Evolutionary conservation across 2,329 filamentous ascomycete genomes (phyloP), one percentile per base, ranked within the genome.

Genomic region (Aspergillus phoenicis): DNA sequence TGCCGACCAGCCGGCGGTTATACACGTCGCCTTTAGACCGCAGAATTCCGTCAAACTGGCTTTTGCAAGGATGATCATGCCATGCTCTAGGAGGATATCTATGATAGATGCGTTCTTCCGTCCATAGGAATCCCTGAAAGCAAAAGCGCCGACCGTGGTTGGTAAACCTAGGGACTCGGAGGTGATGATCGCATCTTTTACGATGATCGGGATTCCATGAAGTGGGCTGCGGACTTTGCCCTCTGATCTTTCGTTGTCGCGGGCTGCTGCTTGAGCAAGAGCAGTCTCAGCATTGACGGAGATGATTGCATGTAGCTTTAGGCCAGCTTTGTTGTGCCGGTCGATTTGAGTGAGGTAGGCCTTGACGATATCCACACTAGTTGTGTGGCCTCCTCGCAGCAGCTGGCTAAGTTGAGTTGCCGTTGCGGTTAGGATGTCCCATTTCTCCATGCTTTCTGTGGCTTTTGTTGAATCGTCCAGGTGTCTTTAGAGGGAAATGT

Each of bases 41-140:
- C 52, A 55, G 15, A 55, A 55, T 24, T 55, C 52, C 2, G 52
- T 55, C 24, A 55, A 30, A n/a, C 52, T 55, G 15, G 52, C 36
- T 15, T 55, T 55, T 1, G n/a, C 52, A 2, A 55, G 22, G 39
- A 55, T 43, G 38, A 55, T 43, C 13, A 55, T 4, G 0, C 52
- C 52, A 8, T 33, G 36, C 3, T 43, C 38, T 1, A 55, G 36
- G 1, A 54, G 38, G 2, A 6, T 22, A 1, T 28, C 22, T 7
- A 55, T 28, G 2, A 55, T 8, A 1, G 6, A 8, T 26, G 52
- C 52, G 15, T 55, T 55, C 13, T 26, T 10, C 4, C 15, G 13
- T 4, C 52, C 52, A 2, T 55, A 55, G 4, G 52, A 45, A 28
- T 45, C 52, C 1, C 15, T 4, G 0, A 55, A 55, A 0, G 38